Conservation (phyloP, 805 yeast species). For the Yarrowia bubula region DNA sequence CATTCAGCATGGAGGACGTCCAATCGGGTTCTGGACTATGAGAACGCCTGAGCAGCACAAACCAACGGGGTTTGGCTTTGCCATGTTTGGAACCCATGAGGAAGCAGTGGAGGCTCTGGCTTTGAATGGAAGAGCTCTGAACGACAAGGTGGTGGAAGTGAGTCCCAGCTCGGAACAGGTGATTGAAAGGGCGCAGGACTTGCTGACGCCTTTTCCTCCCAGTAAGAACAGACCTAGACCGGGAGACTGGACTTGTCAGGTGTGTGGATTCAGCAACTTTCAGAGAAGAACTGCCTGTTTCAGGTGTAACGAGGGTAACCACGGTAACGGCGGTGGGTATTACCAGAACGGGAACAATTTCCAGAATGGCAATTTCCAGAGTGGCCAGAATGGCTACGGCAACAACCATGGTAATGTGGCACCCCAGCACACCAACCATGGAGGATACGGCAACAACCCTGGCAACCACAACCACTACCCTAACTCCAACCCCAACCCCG, state of each 20-base stretch:
- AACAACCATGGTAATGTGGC: too few species aligned
- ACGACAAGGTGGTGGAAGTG: constrained; percentile 75
- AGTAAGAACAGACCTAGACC: constrained; percentile 88
- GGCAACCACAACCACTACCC: neutral
- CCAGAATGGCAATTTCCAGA: too few species aligned
- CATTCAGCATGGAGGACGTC: constrained; percentile 79
- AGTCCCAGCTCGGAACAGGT: constrained; percentile 81
- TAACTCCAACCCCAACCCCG: neutral
- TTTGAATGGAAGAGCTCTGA: constrained; percentile 73
- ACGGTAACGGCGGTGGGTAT: neutral
- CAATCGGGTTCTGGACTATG: constrained; percentile 86
- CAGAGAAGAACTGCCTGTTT: constrained; percentile 93
- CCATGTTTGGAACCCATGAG: constrained; percentile 78
- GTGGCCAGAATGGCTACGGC: too few species aligned
- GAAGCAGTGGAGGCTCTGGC: constrained; percentile 77
- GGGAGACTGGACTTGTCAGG: constrained; percentile 98
- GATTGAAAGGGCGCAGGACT: constrained; percentile 76
- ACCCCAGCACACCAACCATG: too few species aligned
- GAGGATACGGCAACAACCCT: neutral
- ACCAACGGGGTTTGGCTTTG: constrained; percentile 71
- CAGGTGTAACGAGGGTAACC: constrained; percentile 58
- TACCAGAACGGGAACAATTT: too few species aligned
- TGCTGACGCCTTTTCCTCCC: constrained; percentile 80
- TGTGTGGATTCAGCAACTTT: constrained; percentile 92
- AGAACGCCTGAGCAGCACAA: constrained; percentile 57